phyloP scores from a whole-genome alignment of 2,329 filamentous ascomycete genomes.

The Aspergillus caelatus region DNA sequence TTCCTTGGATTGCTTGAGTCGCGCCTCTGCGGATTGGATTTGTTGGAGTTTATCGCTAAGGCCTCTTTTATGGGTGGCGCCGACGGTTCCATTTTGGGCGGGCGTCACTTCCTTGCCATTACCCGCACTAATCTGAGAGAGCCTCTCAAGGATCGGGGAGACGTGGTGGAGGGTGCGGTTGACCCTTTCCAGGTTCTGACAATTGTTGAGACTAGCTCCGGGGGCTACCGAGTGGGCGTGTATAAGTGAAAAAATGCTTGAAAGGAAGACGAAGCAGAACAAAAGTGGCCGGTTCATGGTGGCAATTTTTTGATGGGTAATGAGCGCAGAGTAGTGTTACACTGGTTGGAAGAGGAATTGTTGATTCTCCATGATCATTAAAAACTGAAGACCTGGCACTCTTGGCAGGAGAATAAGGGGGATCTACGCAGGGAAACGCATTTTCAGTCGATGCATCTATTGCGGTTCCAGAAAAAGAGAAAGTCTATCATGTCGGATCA shows the following conservation, averaged over 20 bases:
- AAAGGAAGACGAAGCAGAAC: neutral
- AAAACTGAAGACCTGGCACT: neutral
- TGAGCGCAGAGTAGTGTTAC: neutral
- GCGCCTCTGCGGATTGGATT: neutral
- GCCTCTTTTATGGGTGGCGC: neutral
- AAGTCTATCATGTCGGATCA: neutral
- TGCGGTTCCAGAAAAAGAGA: neutral
- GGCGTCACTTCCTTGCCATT: neutral
- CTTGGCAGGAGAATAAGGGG: neutral
- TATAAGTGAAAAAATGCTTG: neutral
- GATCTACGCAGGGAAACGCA: neutral
- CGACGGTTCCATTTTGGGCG: neutral
- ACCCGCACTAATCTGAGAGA: neutral
- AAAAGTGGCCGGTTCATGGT: neutral
- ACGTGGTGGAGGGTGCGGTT: slow-evolving; percentile 10
- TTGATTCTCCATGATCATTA: neutral
- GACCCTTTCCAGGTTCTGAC: slow-evolving; percentile 10
- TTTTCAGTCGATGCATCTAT: neutral
- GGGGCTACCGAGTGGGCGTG: slow-evolving; percentile 3
- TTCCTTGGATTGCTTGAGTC: neutral
- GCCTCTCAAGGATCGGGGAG: slow-evolving; percentile 9
- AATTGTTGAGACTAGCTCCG: slow-evolving; percentile 6
- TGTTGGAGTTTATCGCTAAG: neutral
- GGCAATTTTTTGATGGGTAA: neutral
- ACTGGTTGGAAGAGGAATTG: neutral